These are phyloP conservation scores for Coemansia furcata DNA, from an alignment of 192 early-diverging fungal species.

Conservation along the genomic window DNA sequence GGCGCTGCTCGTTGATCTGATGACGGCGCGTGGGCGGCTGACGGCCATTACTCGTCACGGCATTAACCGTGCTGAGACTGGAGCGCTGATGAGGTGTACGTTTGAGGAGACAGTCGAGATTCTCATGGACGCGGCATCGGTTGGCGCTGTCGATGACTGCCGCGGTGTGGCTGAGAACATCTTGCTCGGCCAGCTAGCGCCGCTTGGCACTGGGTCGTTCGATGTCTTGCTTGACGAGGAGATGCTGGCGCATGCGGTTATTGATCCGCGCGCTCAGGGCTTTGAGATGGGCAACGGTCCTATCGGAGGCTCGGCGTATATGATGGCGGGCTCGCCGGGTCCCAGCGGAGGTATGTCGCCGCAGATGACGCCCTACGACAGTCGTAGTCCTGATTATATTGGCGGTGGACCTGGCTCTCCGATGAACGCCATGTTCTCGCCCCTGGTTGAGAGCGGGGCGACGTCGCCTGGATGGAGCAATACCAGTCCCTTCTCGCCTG, in stretches of 20 bases:
- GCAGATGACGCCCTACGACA: constrained; percentile 81
- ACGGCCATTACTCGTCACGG: constrained; percentile 98
- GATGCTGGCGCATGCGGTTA: constrained; percentile 71
- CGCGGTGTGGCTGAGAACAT: constrained; percentile 97
- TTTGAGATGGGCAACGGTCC: constrained; percentile 56
- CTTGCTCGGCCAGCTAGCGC: constrained; percentile 95
- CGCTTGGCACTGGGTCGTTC: constrained; percentile 91
- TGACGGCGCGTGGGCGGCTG: constrained; percentile 89
- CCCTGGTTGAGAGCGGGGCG: constrained; percentile 74
- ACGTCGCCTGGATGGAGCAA: constrained; percentile 60
- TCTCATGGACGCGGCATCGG: constrained; percentile 91
- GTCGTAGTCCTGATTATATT: constrained; percentile 63
- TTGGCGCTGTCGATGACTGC: constrained; percentile 91
- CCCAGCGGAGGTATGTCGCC: constrained; percentile 64
- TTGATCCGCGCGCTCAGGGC: constrained; percentile 56
- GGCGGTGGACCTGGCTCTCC: constrained; percentile 65
- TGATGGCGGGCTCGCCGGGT: constrained; percentile 55
- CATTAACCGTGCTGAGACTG: constrained; percentile 94
- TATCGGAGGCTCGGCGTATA: constrained; percentile 53
- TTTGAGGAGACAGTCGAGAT: constrained; percentile 99
- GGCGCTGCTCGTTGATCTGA: constrained; percentile 92
- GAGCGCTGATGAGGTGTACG: constrained; percentile 90
- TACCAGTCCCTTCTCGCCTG: constrained; percentile 57
- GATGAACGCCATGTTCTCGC: constrained; percentile 80
- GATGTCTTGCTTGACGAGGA: constrained; percentile 93